Conservation (phyloP, 1,284 basidiomycete species). For the Malassezia caprae region DNA sequence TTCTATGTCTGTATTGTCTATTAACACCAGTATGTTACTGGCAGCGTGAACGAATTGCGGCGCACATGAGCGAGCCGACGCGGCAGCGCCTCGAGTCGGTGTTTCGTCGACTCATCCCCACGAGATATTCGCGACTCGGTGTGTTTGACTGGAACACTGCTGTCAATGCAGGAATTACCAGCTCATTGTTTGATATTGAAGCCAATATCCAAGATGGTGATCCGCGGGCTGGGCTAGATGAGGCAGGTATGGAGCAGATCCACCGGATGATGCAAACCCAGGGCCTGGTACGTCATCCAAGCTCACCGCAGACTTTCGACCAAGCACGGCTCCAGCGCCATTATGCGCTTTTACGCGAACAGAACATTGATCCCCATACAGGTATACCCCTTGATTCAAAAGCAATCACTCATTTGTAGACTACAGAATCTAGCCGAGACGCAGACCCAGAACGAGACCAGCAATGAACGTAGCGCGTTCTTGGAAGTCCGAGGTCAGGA, state of each 20-base stretch:
- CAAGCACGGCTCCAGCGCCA: constrained; percentile 40
- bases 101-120: background rate
- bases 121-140: background rate
- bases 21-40: constrained; percentile 12
- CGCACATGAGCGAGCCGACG: background rate
- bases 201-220: constrained; percentile 33
- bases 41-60: constrained; percentile 3
- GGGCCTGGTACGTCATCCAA: constrained; percentile 20
- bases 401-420: constrained; percentile 28
- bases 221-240: constrained; percentile 29
- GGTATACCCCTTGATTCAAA: constrained; percentile 41
- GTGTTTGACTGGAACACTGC: constrained; percentile 27
- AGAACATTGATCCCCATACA: constrained; percentile 42
- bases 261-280: constrained; percentile 32
- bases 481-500: constrained; percentile 86
- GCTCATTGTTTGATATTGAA: constrained; percentile 37
- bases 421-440: constrained; percentile 49
- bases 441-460: constrained; percentile 52
- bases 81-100: background rate
- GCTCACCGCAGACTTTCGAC: constrained; percentile 28
- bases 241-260: constrained; percentile 30
- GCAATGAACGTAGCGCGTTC: constrained; percentile 55
- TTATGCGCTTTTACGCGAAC: constrained; percentile 23
- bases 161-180: constrained; percentile 23
- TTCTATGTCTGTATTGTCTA: constrained; percentile 2